phyloP scores from a whole-genome alignment of 129 eudicot genomes.

The Pseudognaphalium luteoalbum region DNA sequence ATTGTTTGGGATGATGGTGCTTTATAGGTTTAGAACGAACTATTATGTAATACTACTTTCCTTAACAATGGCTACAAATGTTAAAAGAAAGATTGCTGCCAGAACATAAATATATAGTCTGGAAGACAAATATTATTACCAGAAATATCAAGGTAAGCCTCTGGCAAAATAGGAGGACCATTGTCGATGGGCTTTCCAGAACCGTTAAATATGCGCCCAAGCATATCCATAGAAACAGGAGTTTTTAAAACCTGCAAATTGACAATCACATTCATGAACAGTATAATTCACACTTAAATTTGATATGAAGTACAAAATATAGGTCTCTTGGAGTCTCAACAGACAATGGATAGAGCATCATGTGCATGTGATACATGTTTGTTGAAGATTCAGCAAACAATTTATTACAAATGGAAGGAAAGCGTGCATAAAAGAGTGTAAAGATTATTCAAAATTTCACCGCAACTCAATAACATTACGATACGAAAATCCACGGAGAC shows the following conservation, averaged over 20 bases:
- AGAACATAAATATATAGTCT: neutral
- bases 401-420: neutral
- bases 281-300: neutral
- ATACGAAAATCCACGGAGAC: neutral
- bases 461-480: neutral
- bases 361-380: neutral
- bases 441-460: neutral
- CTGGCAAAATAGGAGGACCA: conserved; percentile 94
- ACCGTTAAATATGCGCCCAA: conserved; percentile 96
- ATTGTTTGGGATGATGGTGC: neutral
- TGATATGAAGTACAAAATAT: neutral
- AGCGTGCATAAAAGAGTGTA: neutral
- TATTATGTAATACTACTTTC: neutral
- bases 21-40: neutral
- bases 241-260: conserved; percentile 77
- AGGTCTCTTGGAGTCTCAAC: neutral
- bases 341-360: neutral
- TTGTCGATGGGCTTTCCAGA: conserved; percentile 97
- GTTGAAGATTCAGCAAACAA: neutral
- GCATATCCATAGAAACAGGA: conserved; percentile 97
- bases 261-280: neutral
- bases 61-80: neutral
- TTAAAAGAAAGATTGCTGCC: neutral
- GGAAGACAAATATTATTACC: conserved; percentile 43
- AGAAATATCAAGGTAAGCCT: conserved; percentile 86